phyloP scores from a whole-genome alignment of 2,329 filamentous ascomycete species.

The Stagonosporopsis tanaceti region DNA sequence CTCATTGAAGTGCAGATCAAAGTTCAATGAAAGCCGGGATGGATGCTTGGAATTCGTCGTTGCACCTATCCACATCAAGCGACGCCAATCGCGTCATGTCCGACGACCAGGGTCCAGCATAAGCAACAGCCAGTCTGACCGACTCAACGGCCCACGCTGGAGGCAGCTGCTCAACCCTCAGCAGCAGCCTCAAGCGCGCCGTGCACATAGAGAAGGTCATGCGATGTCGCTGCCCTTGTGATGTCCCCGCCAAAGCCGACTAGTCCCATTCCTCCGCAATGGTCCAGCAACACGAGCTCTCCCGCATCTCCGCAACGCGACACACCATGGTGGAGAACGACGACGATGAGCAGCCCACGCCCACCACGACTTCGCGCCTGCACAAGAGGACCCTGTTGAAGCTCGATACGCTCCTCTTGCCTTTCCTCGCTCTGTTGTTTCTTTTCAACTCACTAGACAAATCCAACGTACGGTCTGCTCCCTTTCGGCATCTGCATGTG shows the following conservation, averaged over 20 bases:
- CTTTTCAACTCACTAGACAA: conserved; percentile 63
- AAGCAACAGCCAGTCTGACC: conserved; percentile 2
- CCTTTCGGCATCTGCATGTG: neutral
- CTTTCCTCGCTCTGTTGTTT: conserved; percentile 61
- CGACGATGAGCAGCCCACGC: conserved; percentile 4
- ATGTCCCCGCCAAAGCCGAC: conserved; percentile 2
- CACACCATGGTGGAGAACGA: conserved; percentile 11
- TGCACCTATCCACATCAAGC: neutral
- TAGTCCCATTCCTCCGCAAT: conserved; percentile 7
- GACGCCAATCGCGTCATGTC: conserved; percentile 10
- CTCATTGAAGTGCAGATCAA: too few species aligned
- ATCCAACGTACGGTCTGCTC: conserved; percentile 49
- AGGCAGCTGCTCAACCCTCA: neutral
- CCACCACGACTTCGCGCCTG: conserved; percentile 21
- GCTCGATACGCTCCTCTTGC: conserved; percentile 60
- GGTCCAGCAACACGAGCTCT: conserved; percentile 15
- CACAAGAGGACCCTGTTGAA: conserved; percentile 55
- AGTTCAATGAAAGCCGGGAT: too few species aligned
- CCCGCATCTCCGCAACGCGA: neutral
- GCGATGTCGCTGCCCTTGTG: conserved; percentile 10
- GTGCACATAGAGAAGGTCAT: conserved; percentile 13
- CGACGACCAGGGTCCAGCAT: conserved; percentile 6
- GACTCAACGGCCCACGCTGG: neutral
- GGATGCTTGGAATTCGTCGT: neutral
- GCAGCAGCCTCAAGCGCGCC: neutral